Evolutionary conservation across 495 filamentous ascomycete genomes (phyloP), one percentile per base, ranked within the genome.

Genomic region (Usnea hakonensis): DNA sequence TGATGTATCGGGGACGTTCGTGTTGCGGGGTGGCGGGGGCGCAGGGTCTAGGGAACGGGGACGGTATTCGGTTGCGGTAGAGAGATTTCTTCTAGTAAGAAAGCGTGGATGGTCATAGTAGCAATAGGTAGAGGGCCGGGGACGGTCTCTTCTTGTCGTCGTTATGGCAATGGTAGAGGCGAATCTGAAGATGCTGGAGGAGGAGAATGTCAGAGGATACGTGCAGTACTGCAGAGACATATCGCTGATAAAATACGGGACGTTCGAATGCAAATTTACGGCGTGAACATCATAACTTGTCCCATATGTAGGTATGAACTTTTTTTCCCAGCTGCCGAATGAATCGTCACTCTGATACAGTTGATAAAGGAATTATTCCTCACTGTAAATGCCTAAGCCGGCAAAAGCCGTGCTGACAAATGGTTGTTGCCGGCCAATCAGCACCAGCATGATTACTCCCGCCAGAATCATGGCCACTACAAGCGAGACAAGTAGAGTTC

Each of bases 61-160:
- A 62, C 86, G 89, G 74, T 91, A 91, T 64, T 88, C 82, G 37
- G 88, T 85, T 8, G 83, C 82, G n/a, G 87, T 86, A 67, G 87
- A 84, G 68, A 90, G 81, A 54, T 85, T 85, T 55, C 87, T 79
- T 62, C 33, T 59, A 4, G 26, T 26, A 30, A 16, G 16, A 6
- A 50, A 37, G 10, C 50, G 46, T 21, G 43, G 1, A 38, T 63
- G 55, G 52, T 52, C 55, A 9, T 41, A 40, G 43, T 55, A 50
- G 56, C 54, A 52, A 30, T 53, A 23, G 14, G 30, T 41, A 13
- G 52, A 53, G 36, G 48, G 21, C n/a, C 37, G 48, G 1, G 50
- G 30, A 17, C 17, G 37, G 7, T 23, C 19, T n/a, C 40, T 36
- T 32, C 44, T 26, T 23, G 28, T 35, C 28, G 60, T 65, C 19